Evolutionary conservation across 2,329 filamentous ascomycete genomes (phyloP).

Genomic region (Beauveria varroae): DNA sequence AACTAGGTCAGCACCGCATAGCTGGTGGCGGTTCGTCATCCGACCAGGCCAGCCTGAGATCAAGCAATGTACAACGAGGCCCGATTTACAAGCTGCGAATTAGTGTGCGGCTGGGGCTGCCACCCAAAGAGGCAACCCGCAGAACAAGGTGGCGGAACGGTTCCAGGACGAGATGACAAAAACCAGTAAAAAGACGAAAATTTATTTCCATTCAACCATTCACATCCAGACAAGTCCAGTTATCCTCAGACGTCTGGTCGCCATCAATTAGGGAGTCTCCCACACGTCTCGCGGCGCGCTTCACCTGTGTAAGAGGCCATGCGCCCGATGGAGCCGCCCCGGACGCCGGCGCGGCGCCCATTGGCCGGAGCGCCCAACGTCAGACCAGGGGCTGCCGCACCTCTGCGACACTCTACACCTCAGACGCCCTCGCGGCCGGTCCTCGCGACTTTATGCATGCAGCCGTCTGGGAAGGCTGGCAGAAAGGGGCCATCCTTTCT

Average conservation of each 20-base stretch:
- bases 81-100: background rate
- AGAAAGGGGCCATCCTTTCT: background rate
- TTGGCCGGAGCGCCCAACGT: background rate
- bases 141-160: background rate
- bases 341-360: background rate
- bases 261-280: background rate
- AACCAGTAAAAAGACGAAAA: background rate
- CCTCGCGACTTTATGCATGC: background rate
- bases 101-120: background rate
- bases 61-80: background rate
- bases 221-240: background rate
- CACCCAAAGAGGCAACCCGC: background rate
- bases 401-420: background rate
- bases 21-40: background rate
- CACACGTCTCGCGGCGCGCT: background rate
- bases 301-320: slow-evolving; percentile 10
- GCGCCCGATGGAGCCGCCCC: background rate
- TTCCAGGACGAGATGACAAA: background rate
- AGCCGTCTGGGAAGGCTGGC: background rate
- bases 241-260: slow-evolving; percentile 2
- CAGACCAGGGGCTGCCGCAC: slow-evolving; percentile 9
- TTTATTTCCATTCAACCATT: background rate
- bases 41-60: too few relatives aligned
- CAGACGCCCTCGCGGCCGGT: background rate
- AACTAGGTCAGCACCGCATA: background rate